These are phyloP conservation scores for Rutstroemia sp. DNA, from an alignment of 2,329 filamentous ascomycete genomes.

Conservation along the genomic window DNA sequence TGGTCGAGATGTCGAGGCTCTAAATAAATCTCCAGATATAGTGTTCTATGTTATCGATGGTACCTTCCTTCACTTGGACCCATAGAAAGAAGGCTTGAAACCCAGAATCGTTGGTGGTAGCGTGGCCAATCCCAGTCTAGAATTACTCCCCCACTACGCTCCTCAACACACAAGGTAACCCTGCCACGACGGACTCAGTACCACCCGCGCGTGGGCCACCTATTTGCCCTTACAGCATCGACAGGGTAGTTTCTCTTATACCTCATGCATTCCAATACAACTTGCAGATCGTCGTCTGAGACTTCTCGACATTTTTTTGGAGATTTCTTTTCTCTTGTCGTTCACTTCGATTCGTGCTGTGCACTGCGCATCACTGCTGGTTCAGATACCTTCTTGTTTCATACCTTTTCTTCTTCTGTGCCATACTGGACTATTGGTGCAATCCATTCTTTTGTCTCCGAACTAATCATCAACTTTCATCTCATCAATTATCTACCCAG, in stretches of 20 bases:
- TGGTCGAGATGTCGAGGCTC: not conserved
- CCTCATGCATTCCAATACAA: conserved; percentile 26
- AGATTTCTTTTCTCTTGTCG: conserved; percentile 18
- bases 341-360: conserved; percentile 22
- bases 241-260: conserved; percentile 26
- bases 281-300: conserved; percentile 15
- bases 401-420: conserved; percentile 21
- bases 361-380: conserved; percentile 27
- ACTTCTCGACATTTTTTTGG: conserved; percentile 4
- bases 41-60: not conserved
- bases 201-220: conserved; percentile 23
- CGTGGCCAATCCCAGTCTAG: conserved; percentile 10
- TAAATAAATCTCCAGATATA: conserved; percentile 1
- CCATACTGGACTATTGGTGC: conserved; percentile 25
- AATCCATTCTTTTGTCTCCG: conserved; percentile 17
- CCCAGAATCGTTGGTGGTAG: conserved; percentile 11
- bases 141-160: conserved; percentile 8
- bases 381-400: conserved; percentile 24
- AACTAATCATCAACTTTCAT: conserved; percentile 3
- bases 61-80: conserved; percentile 2
- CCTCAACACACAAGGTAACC: conserved; percentile 6
- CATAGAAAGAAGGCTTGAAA: conserved; percentile 15
- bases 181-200: conserved; percentile 16
- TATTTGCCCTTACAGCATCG: not conserved
- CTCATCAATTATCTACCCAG: not conserved